Base-by-base conservation (phyloP, 345 rosid species). In the Mangifera indica region DNA sequence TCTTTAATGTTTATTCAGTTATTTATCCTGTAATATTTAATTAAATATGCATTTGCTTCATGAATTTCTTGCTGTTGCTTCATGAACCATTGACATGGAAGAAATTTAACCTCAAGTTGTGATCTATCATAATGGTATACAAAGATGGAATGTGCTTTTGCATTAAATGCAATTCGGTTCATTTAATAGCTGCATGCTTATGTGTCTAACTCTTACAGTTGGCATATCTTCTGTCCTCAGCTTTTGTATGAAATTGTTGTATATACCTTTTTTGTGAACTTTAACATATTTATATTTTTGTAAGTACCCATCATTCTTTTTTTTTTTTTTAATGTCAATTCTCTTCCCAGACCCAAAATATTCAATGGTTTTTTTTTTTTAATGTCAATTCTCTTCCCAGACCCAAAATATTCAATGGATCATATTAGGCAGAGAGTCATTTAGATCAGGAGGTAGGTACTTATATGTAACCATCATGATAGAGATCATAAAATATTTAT, bases 41-140 rank as follows among this genome's bases (percentile, higher is more conserved):
- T 13, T 52, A 25, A 51, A 57, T 25, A 18, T 67, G 37, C 51
- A 37, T 63, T 34, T 73, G 29, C 40, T 40, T 70, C 56, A 10
- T 52, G 20, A 1, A 32, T 21, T 13, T 21, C 22, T 57, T 57
- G 12, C 2, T 59, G 46, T 58, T 64, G 37, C 42, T 75, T 62
- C 48, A 5, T 34, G 56, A 5, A 32, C 10, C 22, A 22, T 40
- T 53, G 12, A 17, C 26, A 49, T 65, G n/a, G 15, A 46, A 20
- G n/a, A 55, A 13, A 10, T 42, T 25, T 51, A 25, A 1, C 24
- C 37, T 48, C 46, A 25, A 9, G 46, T 64, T 58, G 17, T 64
- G 42, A 26, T 21, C n/a, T 34, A 26, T 17, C 34, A 34, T 37
- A 14, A 17, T 4, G 6, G 56, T 54, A 18, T 11, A 37, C 11